phyloP scores from a whole-genome alignment of 2,329 filamentous ascomycete species.

The Fusarium camptoceras region DNA sequence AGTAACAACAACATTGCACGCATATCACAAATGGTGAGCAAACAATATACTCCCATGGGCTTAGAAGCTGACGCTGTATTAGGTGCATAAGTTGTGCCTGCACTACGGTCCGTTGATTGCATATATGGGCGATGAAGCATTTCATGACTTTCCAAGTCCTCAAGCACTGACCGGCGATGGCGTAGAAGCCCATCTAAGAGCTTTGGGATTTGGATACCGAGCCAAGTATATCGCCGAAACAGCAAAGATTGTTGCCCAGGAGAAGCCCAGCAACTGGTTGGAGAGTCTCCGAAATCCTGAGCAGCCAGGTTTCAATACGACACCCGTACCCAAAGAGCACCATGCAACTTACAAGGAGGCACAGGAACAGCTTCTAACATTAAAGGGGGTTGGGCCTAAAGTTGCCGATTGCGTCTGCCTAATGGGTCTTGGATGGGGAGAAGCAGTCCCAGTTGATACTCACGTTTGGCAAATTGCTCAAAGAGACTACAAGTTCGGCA shows the following conservation, averaged over 20 bases:
- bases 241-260: slow-evolving; percentile 76
- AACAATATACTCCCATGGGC: background rate
- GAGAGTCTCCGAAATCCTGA: slow-evolving; percentile 82
- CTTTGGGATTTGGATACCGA: slow-evolving; percentile 92
- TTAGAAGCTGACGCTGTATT: background rate
- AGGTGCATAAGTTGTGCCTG: slow-evolving; percentile 87
- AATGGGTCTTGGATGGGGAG: slow-evolving; percentile 96
- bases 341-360: slow-evolving; percentile 78
- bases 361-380: slow-evolving; percentile 79
- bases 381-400: slow-evolving; percentile 94
- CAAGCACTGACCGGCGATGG: slow-evolving; percentile 75
- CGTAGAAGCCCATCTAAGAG: slow-evolving; percentile 84
- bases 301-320: slow-evolving; percentile 66
- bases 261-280: slow-evolving; percentile 80
- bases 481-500: slow-evolving; percentile 93
- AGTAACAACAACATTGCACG: slow-evolving; percentile 98
- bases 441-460: slow-evolving; percentile 95
- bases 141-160: slow-evolving; percentile 89
- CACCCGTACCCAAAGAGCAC: slow-evolving; percentile 59
- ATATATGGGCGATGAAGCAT: slow-evolving; percentile 74
- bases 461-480: slow-evolving; percentile 99
- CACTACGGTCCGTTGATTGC: slow-evolving; percentile 86
- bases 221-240: slow-evolving; percentile 93
- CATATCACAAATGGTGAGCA: slow-evolving; percentile 89
- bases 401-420: slow-evolving; percentile 96